These are phyloP conservation scores for Dalbergia oliveri DNA, from an alignment of 306 rosid species.

Conservation along the genomic window DNA sequence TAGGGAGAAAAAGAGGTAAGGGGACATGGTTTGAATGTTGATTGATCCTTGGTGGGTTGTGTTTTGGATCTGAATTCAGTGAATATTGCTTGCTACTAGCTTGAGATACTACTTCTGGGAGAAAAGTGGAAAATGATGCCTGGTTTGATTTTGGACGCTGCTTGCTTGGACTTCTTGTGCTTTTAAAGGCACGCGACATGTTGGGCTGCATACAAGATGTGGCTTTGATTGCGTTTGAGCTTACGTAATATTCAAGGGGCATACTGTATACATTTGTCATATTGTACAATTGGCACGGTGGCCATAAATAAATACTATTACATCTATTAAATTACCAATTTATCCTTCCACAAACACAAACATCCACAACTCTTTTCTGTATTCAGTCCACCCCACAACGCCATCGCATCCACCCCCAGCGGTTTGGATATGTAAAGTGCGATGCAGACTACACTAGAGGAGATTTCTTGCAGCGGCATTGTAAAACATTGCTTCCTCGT, in stretches of 20 bases:
- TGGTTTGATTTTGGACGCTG: neutral
- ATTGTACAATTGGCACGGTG: no score
- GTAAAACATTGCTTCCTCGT: no score
- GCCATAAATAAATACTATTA: no score
- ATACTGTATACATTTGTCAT: no score
- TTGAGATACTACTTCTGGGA: neutral
- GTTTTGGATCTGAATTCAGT: neutral
- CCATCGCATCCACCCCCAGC: no score
- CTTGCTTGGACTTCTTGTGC: neutral
- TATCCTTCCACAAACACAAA: no score
- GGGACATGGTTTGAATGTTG: neutral
- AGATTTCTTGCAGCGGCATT: no score
- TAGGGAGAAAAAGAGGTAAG: neutral
- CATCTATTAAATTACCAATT: no score
- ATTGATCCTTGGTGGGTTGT: neutral
- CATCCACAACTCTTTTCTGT: no score
- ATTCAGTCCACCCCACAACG: no score
- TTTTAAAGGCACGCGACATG: neutral
- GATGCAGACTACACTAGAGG: no score
- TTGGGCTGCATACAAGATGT: neutral
- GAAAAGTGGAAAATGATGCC: neutral
- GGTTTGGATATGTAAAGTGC: no score
- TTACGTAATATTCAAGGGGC: neutral
- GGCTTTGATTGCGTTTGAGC: slow-evolving; percentile 26
- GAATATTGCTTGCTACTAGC: neutral